These are phyloP conservation scores for Aspergillus cavernicola DNA, from an alignment of 495 filamentous ascomycete species.

Conservation along the genomic window DNA sequence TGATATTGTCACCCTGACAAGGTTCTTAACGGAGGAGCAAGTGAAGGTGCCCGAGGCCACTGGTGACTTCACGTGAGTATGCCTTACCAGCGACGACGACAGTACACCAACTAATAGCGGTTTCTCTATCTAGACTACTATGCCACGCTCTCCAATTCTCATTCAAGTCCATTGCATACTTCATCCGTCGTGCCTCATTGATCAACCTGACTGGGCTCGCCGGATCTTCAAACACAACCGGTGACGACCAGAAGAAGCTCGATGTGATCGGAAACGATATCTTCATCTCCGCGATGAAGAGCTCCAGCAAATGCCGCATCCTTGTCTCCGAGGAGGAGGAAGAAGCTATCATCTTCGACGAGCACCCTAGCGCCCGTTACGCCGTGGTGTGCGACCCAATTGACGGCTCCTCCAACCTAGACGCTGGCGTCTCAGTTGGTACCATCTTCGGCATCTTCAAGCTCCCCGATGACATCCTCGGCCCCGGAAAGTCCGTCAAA, in stretches of 20 bases:
- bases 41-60: slow-evolving; percentile 89
- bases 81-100: not conserved
- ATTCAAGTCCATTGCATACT: slow-evolving; percentile 99
- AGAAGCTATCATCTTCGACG: slow-evolving; percentile 79
- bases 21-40: slow-evolving; percentile 96
- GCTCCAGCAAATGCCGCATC: slow-evolving; percentile 81
- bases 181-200: slow-evolving; percentile 94
- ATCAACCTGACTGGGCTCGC: slow-evolving; percentile 95
- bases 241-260: slow-evolving; percentile 99
- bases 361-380: slow-evolving; percentile 77
- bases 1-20: slow-evolving; percentile 89
- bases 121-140: slow-evolving; percentile 60
- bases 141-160: slow-evolving; percentile 98
- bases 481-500: slow-evolving; percentile 51
- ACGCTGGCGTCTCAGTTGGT: slow-evolving; percentile 95
- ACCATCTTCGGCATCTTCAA: slow-evolving; percentile 97
- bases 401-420: slow-evolving; percentile 94
- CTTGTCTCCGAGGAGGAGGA: slow-evolving; percentile 98
- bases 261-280: slow-evolving; percentile 98
- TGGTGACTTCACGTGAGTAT: slow-evolving; percentile 90
- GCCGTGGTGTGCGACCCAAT: slow-evolving; percentile 97
- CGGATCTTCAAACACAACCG: slow-evolving; percentile 90
- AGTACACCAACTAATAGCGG: not conserved
- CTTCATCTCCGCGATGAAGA: slow-evolving; percentile 91
- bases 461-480: slow-evolving; percentile 66